A percentile compares a stretch with the other conserved stretches of the same genome.
These are phyloP conservation scores for Flueggea neowawraea DNA, from an alignment of 441 rosid species.

Conservation along the genomic window DNA sequence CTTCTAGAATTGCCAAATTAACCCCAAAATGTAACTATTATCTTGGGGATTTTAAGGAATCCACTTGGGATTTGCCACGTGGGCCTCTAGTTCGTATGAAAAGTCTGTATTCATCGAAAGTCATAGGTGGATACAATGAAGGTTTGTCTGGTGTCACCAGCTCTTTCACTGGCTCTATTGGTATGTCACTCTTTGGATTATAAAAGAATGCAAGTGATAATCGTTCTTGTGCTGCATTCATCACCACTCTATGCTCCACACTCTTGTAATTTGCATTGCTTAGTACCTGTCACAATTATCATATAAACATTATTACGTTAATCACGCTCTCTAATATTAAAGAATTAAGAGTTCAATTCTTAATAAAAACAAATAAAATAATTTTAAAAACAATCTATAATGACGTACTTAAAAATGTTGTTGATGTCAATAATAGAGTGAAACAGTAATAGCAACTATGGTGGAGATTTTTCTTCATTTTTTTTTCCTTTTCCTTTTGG, in stretches of 20 bases:
- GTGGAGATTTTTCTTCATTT: no score
- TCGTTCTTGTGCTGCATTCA: constrained; percentile 60
- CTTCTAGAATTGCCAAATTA: no score
- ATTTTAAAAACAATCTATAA: no score
- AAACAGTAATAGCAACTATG: no score
- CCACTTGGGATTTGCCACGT: constrained; percentile 78
- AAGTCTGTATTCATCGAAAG: constrained; percentile 77
- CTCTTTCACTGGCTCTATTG: constrained; percentile 61
- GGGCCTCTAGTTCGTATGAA: constrained; percentile 76
- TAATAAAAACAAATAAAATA: no score
- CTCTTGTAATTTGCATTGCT: constrained; percentile 83
- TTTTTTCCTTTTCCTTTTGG: no score
- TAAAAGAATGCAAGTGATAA: constrained; percentile 85
- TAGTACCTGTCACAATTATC: constrained; percentile 38
- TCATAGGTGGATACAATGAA: constrained; percentile 62
- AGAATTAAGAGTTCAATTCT: no score
- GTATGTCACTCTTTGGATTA: constrained; percentile 84
- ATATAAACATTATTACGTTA: no score
- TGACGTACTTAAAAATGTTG: no score
- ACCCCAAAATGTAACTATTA: background rate
- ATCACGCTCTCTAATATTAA: no score
- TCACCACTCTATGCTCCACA: constrained; percentile 88
- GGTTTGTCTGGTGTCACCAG: constrained; percentile 56
- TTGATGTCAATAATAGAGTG: no score
- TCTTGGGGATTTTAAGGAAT: constrained; percentile 52